These are phyloP conservation scores for Neurospora sp. DNA, from an alignment of 495 filamentous ascomycete genomes.

Conservation along the genomic window DNA sequence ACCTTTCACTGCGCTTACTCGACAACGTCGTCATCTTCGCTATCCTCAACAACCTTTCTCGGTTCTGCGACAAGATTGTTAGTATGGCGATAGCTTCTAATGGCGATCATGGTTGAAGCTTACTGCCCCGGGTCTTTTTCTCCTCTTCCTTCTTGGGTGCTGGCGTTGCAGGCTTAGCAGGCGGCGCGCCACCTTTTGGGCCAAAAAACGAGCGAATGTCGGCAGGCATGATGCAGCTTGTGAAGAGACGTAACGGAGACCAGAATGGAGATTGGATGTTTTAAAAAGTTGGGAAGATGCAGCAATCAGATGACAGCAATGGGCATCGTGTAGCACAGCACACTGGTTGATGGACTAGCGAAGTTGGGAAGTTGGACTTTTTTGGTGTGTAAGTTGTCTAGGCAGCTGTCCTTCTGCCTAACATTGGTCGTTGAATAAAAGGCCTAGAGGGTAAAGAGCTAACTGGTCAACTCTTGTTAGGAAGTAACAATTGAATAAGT, in stretches of 20 bases:
- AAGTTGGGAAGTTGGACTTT: not conserved
- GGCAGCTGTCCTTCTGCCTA: not conserved
- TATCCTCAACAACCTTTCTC: conserved; percentile 53
- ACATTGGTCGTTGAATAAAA: not conserved
- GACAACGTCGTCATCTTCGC: conserved; percentile 48
- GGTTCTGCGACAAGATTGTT: conserved; percentile 41
- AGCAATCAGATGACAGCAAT: not conserved
- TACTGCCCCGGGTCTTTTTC: conserved; percentile 35
- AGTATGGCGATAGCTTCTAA: conserved; percentile 7
- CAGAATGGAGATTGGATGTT: not conserved
- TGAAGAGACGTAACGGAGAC: not conserved
- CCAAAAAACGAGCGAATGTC: conserved; percentile 80
- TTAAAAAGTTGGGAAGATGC: not conserved
- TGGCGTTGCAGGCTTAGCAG: conserved; percentile 38
- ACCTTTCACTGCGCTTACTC: conserved; percentile 21
- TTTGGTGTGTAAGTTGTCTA: not conserved
- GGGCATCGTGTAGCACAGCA: not conserved
- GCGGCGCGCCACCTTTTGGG: conserved; percentile 40
- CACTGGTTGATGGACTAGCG: not conserved
- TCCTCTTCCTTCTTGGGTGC: conserved; percentile 37
- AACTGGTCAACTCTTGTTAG: not conserved
- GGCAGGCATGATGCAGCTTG: conserved; percentile 41
- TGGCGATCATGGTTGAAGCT: conserved; percentile 1
- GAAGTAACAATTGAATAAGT: not conserved
- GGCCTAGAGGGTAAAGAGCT: not conserved